These are phyloP conservation scores for Lophiotrema nucula DNA, from an alignment of 495 filamentous ascomycete species.

Conservation along the genomic window DNA sequence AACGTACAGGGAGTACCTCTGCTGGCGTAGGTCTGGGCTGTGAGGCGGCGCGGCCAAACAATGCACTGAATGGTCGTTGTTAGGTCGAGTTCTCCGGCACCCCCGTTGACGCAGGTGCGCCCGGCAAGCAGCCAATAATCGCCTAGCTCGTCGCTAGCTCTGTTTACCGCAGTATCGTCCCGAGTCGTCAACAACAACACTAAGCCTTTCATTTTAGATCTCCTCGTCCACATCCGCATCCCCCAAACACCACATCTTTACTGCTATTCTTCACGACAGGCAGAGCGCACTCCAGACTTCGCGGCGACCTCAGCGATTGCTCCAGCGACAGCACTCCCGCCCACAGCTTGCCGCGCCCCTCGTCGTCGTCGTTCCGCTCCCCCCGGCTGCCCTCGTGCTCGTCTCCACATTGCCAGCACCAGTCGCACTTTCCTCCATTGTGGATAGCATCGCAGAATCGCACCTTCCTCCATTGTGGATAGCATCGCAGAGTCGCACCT, in stretches of 20 bases:
- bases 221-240: not conserved
- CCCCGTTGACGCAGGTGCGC: too few species aligned
- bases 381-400: slow-evolving; percentile 4
- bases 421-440: slow-evolving; percentile 8
- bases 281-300: not conserved
- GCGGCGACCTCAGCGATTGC: not conserved
- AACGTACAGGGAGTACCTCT: too few species aligned
- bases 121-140: too few species aligned
- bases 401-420: not conserved
- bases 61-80: too few species aligned
- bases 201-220: not conserved
- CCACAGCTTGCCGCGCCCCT: slow-evolving; percentile 9
- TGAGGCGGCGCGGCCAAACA: too few species aligned
- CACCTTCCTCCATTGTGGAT: slow-evolving; percentile 7
- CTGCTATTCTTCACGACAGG: slow-evolving; percentile 19
- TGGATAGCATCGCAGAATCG: slow-evolving; percentile 1
- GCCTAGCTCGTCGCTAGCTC: too few species aligned
- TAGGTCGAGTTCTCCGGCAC: too few species aligned
- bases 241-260: slow-evolving; percentile 23
- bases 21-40: too few species aligned
- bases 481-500: slow-evolving; percentile 12
- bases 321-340: not conserved
- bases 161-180: too few species aligned
- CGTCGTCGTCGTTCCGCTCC: not conserved
- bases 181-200: not conserved